Evolutionary conservation across 2,329 filamentous ascomycete species (phyloP), one percentile per base, ranked within the genome.

Genomic region (Alternaria sp.): DNA sequence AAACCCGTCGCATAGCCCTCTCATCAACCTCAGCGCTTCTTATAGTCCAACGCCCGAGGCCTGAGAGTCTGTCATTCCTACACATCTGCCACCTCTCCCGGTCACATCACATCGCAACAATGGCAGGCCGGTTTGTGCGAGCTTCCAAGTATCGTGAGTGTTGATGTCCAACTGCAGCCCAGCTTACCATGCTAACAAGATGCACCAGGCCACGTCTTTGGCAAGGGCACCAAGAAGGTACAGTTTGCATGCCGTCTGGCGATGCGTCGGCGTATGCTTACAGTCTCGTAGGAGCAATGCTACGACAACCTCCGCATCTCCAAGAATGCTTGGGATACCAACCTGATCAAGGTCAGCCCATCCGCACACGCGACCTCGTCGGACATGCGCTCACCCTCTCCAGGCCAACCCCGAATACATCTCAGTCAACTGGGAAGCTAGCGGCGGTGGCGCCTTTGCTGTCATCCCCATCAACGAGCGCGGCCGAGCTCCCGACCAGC

Each of bases 251-350:
- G 7, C 2, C 18, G 32, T 9, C 22, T 7, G 18, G n/a, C 11
- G 16, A 16, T 44, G 22, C 41, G 41, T 28, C 28, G 28, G 28
- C 28, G 20, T 12, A 18, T 51, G 62, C 68, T 73, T 51, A 76
- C 59, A 39, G 8, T 14, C 0, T 1, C 18, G 7, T 60, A 89
- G 87, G 95, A 99, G 80, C 92, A 92, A 87, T 97, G 94, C 85
- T 99, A 98, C 83, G 95, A 99, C 81, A 98, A 98, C 81, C 85
- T 99, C 71, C 92, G 93, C 79, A 93, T 99, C 81, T 97, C 93
- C 76, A 92, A 91, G 81, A 99, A 99, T 89, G 95, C 95, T 57
- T 99, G 95, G 95, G 95, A 99, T 81, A 97, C 94, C 75, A 99
- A 99, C 83, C 84, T 99, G 76, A 87, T 98, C 83, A 98, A 98